Evolutionary conservation across 148 eudicot genomes (phyloP), one percentile per base, ranked within the genome.

Genomic region (Talinum fruticosum): DNA sequence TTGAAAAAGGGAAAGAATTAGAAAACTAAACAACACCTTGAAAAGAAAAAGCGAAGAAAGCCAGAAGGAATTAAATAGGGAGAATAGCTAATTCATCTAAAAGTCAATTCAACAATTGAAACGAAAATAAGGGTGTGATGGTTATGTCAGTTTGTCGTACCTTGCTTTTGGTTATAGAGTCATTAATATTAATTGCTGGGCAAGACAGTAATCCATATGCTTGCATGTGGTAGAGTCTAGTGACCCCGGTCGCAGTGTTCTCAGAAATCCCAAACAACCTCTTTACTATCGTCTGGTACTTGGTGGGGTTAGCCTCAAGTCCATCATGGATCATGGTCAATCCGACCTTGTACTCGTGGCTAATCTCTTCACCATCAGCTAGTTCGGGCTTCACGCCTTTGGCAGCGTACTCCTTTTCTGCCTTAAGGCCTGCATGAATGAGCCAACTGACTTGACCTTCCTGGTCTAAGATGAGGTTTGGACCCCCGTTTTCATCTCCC

Each of bases 91-190:
- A n/a, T n/a, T n/a, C n/a, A n/a, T n/a, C n/a, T n/a, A n/a, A n/a
- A n/a, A n/a, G n/a, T n/a, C n/a, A n/a, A n/a, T n/a, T n/a, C n/a
- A n/a, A n/a, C n/a, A n/a, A n/a, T n/a, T n/a, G n/a, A n/a, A n/a
- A n/a, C n/a, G n/a, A n/a, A n/a, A n/a, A n/a, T n/a, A n/a, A n/a
- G n/a, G n/a, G n/a, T n/a, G n/a, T n/a, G n/a, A n/a, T n/a, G n/a
- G n/a, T n/a, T n/a, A n/a, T n/a, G n/a, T n/a, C n/a, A n/a, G n/a
- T 78, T n/a, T 1, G 57, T 23, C 12, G 2, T 88, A 94, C 98
- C 97, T 95, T 95, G 96, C 98, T 92, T 92, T 94, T 95, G 77
- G 98, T 95, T 80, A 95, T 95, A 61, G 98, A 94, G 89, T 95
- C 97, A 45, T 95, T 95, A 64, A 92, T 96, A 75, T 95, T 95